Conservation (phyloP, 768 basidiomycete genomes). For the Mycena rosella region DNA sequence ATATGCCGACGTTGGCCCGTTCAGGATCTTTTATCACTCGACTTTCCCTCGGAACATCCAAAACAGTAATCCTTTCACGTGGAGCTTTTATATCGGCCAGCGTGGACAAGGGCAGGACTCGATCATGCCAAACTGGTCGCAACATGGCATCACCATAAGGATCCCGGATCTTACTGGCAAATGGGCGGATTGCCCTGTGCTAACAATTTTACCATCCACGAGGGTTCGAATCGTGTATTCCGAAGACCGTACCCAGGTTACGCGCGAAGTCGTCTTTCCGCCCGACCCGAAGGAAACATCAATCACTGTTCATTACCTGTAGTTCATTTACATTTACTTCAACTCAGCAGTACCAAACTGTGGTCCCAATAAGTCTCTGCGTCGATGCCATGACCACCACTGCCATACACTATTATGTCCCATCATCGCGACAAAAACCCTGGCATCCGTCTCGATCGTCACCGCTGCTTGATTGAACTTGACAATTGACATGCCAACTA, state of each 20-base stretch:
- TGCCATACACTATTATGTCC: no score
- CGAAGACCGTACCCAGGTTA: neutral
- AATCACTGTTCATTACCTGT: constrained; percentile 10
- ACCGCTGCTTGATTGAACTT: no score
- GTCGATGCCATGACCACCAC: no score
- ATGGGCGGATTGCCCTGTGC: neutral
- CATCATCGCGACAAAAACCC: no score
- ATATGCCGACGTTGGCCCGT: constrained; percentile 1
- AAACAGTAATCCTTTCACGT: neutral
- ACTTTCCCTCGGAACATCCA: neutral
- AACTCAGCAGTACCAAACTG: no score
- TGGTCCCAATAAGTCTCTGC: no score
- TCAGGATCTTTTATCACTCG: neutral
- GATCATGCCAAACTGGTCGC: constrained; percentile 5
- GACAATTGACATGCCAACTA: no score
- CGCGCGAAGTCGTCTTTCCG: constrained; percentile 12
- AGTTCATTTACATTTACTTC: neutral
- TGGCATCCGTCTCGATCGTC: no score
- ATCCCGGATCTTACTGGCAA: neutral
- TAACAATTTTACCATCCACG: constrained; percentile 1
- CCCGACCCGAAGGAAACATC: constrained; percentile 5
- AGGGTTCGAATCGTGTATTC: constrained; percentile 1
- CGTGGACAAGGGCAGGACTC: neutral
- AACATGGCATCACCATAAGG: constrained; percentile 7
- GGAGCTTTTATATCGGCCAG: constrained; percentile 19